Conservation (phyloP, 345 rosid species). For the Syzygium aromaticum region DNA sequence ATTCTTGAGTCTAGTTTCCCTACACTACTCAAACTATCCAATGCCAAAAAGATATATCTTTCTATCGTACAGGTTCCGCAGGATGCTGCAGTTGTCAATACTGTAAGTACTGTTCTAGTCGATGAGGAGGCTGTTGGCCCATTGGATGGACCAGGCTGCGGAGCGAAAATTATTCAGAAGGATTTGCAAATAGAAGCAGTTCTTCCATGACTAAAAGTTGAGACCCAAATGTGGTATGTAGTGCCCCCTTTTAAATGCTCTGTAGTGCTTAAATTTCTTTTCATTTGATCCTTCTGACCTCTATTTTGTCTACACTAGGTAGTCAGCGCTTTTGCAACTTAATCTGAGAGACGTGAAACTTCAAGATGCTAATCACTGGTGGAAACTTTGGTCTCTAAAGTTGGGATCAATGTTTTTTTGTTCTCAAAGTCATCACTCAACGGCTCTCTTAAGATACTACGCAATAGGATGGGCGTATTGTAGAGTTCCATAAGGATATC, state of each 20-base stretch:
- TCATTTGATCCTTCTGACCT: not conserved
- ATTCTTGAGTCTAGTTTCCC: not conserved
- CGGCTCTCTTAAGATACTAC: not conserved
- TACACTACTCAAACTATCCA: not conserved
- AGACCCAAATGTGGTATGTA: not conserved
- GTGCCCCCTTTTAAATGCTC: not conserved
- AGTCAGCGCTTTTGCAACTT: not conserved
- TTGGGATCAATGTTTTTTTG: not conserved
- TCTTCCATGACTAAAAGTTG: constrained; percentile 11
- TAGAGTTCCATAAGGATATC: not conserved
- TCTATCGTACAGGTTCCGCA: constrained; percentile 55
- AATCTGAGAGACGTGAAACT: not conserved
- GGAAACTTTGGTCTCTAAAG: not conserved
- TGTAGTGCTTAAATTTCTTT: not conserved
- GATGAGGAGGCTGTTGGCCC: constrained; percentile 85
- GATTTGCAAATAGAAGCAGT: constrained; percentile 34
- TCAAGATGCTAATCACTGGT: not conserved
- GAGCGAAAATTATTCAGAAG: constrained; percentile 62
- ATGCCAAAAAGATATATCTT: not conserved
- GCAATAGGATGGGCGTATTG: not conserved
- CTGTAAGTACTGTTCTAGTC: constrained; percentile 62
- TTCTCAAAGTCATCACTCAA: not conserved
- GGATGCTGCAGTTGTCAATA: constrained; percentile 26
- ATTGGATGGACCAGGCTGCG: constrained; percentile 45
- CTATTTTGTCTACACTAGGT: not conserved